Conservation (phyloP, 1,284 basidiomycete genomes). For the Rhodotorula sp. region DNA sequence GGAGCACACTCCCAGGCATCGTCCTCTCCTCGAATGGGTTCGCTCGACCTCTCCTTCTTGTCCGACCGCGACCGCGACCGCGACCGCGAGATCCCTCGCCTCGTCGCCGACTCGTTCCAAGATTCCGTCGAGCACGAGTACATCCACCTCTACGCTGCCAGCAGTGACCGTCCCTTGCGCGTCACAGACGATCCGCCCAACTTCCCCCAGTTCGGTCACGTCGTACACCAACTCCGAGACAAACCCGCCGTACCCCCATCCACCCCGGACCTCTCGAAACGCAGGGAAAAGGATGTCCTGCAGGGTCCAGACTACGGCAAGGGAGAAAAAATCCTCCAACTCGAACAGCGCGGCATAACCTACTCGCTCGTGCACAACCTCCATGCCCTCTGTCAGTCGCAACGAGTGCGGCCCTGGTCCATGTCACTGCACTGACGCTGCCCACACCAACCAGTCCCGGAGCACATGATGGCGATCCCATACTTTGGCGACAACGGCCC, state of each 20-base stretch:
- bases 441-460: conserved; percentile 1
- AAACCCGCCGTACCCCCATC: conserved; percentile 26
- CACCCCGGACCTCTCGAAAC: conserved; percentile 23
- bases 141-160: conserved; percentile 21
- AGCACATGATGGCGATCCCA: conserved; percentile 27
- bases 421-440: too few species aligned
- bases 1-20: too few species aligned
- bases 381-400: conserved; percentile 21
- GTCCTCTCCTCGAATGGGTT: too few species aligned
- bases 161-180: neutral
- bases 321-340: conserved; percentile 22
- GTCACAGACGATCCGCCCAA: neutral
- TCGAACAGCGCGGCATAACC: neutral
- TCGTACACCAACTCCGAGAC: conserved; percentile 14
- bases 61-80: neutral
- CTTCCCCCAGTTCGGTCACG: conserved; percentile 16
- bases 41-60: too few species aligned
- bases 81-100: neutral
- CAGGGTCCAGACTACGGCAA: conserved; percentile 17
- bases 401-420: too few species aligned
- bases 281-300: conserved; percentile 21
- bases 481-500: conserved; percentile 1
- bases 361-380: conserved; percentile 31
- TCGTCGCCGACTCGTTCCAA: conserved; percentile 4
- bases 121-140: neutral